Evolutionary conservation across 2,329 filamentous ascomycete genomes (phyloP), one percentile per base, ranked within the genome.

Genomic region (Verticillium albo-atrum): DNA sequence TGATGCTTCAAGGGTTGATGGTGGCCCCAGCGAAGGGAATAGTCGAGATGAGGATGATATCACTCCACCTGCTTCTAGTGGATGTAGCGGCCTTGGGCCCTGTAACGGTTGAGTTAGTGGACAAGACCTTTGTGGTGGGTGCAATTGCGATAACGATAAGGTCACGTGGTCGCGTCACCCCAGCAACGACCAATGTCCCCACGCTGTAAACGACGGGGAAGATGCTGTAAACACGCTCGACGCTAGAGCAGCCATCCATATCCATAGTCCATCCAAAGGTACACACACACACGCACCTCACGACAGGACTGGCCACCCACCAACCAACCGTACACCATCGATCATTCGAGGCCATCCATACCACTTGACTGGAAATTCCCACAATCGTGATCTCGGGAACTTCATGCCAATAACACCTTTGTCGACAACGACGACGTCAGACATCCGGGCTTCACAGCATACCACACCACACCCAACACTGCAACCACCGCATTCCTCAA

Each of bases 151-250:
- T 3, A 17, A 17, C 35, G 35, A 20, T 3, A 25, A 5, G n/a
- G 9, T 56, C 54, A 56, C 54, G 35, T 56, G 54, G 27, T 55
- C 54, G 32, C 54, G 17, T 56, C 25, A 27, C 54, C 54, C 7
- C 5, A 35, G 54, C 35, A 56, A 56, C 54, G 5, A n/a, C n/a
- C 20, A 2, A n/a, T 4, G 30, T 3, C 42, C 42, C 42, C 42
- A 25, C n/a, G 42, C 6, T 12, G 42, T 23, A 47, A 47, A 23
- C 20, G 42, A 47, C 42, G 9, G 20, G 42, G 42, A 47, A 47
- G 42, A 23, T 47, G 20, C n/a, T 9, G 42, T 47, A 47, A 47
- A 47, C 42, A 47, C 42, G 42, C 42, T 47, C 20, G 42, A 47
- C 42, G 12, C 42, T 23, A 47, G 12, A 25, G 42, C 42, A 47